Evolutionary conservation across 2,329 filamentous ascomycete genomes (phyloP).

Genomic region (Ceratocystis eucalypticola): DNA sequence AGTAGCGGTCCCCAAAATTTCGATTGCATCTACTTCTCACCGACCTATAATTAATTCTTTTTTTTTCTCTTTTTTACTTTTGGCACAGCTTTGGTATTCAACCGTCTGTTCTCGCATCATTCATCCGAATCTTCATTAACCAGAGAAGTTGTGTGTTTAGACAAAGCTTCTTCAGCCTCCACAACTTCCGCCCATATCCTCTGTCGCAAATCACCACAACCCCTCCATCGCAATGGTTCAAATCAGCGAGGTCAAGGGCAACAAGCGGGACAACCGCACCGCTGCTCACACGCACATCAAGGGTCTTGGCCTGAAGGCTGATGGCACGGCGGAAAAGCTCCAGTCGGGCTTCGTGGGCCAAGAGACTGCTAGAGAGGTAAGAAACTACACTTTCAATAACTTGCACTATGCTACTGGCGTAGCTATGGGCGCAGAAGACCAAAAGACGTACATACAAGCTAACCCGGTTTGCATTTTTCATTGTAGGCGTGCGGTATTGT

Average conservation of each 20-base stretch:
- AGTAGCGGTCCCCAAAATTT: slow-evolving; percentile 9
- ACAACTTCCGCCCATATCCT: not conserved
- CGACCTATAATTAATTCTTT: slow-evolving; percentile 4
- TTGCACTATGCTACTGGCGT: not conserved
- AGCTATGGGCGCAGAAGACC: not conserved
- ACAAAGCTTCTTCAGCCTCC: not conserved
- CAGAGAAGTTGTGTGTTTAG: not conserved
- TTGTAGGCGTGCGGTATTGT: slow-evolving; percentile 83
- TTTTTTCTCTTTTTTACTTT: not conserved
- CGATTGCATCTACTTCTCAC: not conserved
- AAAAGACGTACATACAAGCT: not conserved
- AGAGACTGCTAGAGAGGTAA: slow-evolving; percentile 71
- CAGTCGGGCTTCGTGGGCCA: slow-evolving; percentile 84
- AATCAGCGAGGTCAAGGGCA: slow-evolving; percentile 89
- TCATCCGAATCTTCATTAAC: too few relatives aligned
- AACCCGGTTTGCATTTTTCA: not conserved
- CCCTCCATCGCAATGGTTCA: slow-evolving; percentile 51
- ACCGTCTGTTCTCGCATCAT: too few relatives aligned
- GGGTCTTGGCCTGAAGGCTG: slow-evolving; percentile 70
- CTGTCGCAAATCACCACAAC: not conserved
- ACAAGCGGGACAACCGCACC: slow-evolving; percentile 87
- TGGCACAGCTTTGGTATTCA: not conserved
- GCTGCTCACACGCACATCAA: slow-evolving; percentile 97
- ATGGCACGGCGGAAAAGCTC: slow-evolving; percentile 73
- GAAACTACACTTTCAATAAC: slow-evolving; percentile 19